Percentiles rank a stretch among this genome's conserved stretches.
Conservation (phyloP, 2,329 filamentous ascomycete genomes). For the Juglanconis juglandina region DNA sequence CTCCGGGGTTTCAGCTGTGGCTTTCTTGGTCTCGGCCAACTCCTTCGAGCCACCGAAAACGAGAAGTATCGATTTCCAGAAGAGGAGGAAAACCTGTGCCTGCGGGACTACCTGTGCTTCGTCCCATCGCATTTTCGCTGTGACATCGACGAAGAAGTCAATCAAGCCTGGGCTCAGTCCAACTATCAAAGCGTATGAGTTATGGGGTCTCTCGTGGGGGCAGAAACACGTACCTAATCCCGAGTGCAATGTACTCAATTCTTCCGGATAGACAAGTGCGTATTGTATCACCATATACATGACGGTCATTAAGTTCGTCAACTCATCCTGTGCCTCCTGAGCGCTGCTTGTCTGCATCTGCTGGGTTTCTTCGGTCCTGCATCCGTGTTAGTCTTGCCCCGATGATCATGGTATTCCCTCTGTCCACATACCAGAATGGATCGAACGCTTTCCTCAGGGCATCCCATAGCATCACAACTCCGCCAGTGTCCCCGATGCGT, state of each 20-base stretch:
- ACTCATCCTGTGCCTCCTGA: slow-evolving; percentile 55
- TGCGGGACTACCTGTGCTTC: slow-evolving; percentile 60
- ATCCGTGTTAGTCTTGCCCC: neutral
- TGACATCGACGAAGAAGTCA: slow-evolving; percentile 67
- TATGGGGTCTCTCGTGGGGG: slow-evolving; percentile 11
- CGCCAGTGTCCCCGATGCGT: slow-evolving; percentile 49
- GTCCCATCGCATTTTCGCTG: slow-evolving; percentile 70
- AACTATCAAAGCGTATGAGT: slow-evolving; percentile 36
- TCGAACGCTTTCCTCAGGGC: slow-evolving; percentile 49
- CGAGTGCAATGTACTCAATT: slow-evolving; percentile 42
- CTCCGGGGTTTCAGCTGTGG: slow-evolving; percentile 58
- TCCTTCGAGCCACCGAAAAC: slow-evolving; percentile 77
- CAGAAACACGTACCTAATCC: slow-evolving; percentile 46
- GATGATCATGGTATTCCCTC: neutral
- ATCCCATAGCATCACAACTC: slow-evolving; percentile 49
- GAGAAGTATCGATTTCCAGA: slow-evolving; percentile 89
- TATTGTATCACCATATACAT: slow-evolving; percentile 60
- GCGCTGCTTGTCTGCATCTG: slow-evolving; percentile 36
- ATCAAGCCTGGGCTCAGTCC: slow-evolving; percentile 65
- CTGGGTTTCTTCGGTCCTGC: slow-evolving; percentile 46
- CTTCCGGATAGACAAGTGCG: slow-evolving; percentile 48
- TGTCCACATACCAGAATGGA: slow-evolving; percentile 45
- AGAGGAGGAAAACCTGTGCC: slow-evolving; percentile 69
- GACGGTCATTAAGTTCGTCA: slow-evolving; percentile 61
- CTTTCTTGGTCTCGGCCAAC: slow-evolving; percentile 69